These are phyloP conservation scores for Didymella glomerata DNA, from an alignment of 2,329 filamentous ascomycete species.

Conservation along the genomic window DNA sequence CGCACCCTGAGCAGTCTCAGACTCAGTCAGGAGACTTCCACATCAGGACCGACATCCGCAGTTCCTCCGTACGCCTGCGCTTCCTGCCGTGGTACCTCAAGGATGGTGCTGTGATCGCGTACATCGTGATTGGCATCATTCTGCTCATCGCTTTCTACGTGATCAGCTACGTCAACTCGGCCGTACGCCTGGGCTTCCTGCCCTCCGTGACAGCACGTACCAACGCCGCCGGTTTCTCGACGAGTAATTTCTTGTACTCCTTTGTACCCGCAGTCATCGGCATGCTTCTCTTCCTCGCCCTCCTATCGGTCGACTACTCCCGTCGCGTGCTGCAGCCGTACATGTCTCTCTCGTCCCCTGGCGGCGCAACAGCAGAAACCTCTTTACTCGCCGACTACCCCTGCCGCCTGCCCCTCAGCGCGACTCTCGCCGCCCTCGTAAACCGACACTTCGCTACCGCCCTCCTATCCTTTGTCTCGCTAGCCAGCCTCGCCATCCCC, in stretches of 20 bases:
- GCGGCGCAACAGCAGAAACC: constrained; percentile 68
- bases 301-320: constrained; percentile 72
- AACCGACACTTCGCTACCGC: constrained; percentile 74
- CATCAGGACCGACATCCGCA: constrained; percentile 61
- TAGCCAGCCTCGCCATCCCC: constrained; percentile 69
- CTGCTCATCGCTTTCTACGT: constrained; percentile 66
- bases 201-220: constrained; percentile 72
- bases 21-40: constrained; percentile 51
- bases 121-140: constrained; percentile 59
- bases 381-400: constrained; percentile 77
- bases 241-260: constrained; percentile 87
- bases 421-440: constrained; percentile 64
- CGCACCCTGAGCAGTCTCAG: constrained; percentile 18
- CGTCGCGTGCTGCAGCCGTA: constrained; percentile 74
- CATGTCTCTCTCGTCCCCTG: constrained; percentile 66
- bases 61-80: constrained; percentile 65
- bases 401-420: constrained; percentile 69
- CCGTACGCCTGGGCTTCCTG: constrained; percentile 73
- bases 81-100: constrained; percentile 82
- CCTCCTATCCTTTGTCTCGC: constrained; percentile 65
- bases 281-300: constrained; percentile 70
- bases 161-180: constrained; percentile 77
- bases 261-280: constrained; percentile 76
- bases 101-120: constrained; percentile 70
- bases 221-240: constrained; percentile 72